These are phyloP conservation scores for Neurospora sp. DNA, from an alignment of 495 filamentous ascomycete species.

Conservation along the genomic window DNA sequence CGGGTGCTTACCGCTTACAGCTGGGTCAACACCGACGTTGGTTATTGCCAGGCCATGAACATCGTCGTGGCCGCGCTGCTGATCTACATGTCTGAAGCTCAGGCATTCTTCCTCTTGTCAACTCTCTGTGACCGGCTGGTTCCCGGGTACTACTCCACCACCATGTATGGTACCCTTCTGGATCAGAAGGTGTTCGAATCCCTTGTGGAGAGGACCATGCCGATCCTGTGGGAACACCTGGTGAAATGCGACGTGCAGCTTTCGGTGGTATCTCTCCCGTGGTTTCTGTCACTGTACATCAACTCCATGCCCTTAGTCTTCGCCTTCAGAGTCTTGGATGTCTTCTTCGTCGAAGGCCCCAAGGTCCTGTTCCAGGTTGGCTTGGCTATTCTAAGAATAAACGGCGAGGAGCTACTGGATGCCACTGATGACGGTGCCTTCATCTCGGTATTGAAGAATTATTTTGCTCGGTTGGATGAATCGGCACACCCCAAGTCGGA, in stretches of 20 bases:
- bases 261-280: slow-evolving; percentile 95
- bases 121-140: slow-evolving; percentile 86
- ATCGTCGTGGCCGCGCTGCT: slow-evolving; percentile 93
- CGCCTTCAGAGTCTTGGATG: slow-evolving; percentile 89
- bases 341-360: slow-evolving; percentile 96
- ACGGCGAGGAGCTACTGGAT: slow-evolving; percentile 94
- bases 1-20: slow-evolving; percentile 92
- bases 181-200: slow-evolving; percentile 97
- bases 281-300: slow-evolving; percentile 97
- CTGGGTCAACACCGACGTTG: slow-evolving; percentile 89
- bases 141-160: slow-evolving; percentile 93
- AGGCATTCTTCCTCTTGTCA: slow-evolving; percentile 92
- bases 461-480: slow-evolving; percentile 88
- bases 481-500: slow-evolving; percentile 92
- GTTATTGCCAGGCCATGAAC: slow-evolving; percentile 99
- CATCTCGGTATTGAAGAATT: slow-evolving; percentile 89
- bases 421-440: slow-evolving; percentile 93
- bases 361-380: slow-evolving; percentile 97
- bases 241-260: slow-evolving; percentile 92
- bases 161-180: slow-evolving; percentile 95
- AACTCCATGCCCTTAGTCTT: slow-evolving; percentile 98
- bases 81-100: slow-evolving; percentile 95
- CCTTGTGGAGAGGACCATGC: slow-evolving; percentile 96
- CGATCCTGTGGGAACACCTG: slow-evolving; percentile 94
- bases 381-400: slow-evolving; percentile 90